These are phyloP conservation scores for Silene coronaria DNA, from an alignment of 179 eudicot genomes.

Conservation along the genomic window DNA sequence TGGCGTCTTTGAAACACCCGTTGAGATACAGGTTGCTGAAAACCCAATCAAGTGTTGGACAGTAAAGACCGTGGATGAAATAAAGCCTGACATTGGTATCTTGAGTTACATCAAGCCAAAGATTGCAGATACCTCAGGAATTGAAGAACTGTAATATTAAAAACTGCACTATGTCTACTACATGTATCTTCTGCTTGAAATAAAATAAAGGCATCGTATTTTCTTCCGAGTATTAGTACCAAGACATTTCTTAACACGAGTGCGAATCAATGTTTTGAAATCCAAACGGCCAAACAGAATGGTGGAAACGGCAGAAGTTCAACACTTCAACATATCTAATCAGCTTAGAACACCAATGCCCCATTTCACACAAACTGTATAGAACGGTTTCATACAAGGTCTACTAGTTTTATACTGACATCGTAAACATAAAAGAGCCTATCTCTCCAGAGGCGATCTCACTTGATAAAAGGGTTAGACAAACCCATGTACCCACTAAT, in stretches of 20 bases:
- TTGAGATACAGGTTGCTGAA: conserved; percentile 11
- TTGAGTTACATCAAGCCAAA: neutral
- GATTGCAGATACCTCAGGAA: neutral
- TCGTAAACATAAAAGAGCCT: neutral
- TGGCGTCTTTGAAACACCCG: neutral
- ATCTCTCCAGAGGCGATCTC: neutral
- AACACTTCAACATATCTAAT: too few relatives aligned
- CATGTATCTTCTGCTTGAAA: neutral
- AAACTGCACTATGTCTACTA: neutral
- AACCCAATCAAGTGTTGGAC: neutral
- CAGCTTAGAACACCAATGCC: too few relatives aligned
- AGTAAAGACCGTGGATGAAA: neutral
- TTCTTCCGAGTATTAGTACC: neutral
- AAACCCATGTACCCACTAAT: too few relatives aligned
- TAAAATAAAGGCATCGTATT: neutral
- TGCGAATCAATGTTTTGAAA: too few relatives aligned
- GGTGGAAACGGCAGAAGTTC: too few relatives aligned
- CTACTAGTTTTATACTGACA: neutral
- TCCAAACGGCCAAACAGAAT: too few relatives aligned
- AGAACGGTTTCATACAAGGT: neutral
- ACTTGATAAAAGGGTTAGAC: too few relatives aligned
- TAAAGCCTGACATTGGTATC: conserved; percentile 10
- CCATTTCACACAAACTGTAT: neutral
- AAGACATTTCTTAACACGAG: too few relatives aligned
- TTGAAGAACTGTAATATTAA: neutral